Conservation (phyloP, 768 basidiomycete genomes). For the Termitomyces sp. region DNA sequence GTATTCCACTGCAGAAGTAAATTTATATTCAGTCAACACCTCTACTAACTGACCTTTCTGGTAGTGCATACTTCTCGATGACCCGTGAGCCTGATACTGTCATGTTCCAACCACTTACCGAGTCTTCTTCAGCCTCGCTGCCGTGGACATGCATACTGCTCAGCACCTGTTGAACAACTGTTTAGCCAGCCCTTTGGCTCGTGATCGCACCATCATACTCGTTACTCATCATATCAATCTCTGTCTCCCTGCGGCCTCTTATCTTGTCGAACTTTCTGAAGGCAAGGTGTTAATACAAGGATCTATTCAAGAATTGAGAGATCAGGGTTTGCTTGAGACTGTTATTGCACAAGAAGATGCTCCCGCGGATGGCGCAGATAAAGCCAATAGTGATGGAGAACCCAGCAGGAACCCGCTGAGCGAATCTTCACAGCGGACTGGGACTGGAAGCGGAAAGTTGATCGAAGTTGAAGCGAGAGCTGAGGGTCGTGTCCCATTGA, state of each 20-base stretch:
- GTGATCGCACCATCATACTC: conserved; percentile 67
- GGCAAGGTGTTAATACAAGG: conserved; percentile 49
- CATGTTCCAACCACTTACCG: background rate
- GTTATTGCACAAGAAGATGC: conserved; percentile 45
- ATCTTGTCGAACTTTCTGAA: conserved; percentile 56
- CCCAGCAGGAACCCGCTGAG: background rate
- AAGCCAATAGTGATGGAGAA: conserved; percentile 29
- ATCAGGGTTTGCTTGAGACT: conserved; percentile 35
- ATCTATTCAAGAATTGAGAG: conserved; percentile 39
- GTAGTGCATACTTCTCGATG: conserved; percentile 61
- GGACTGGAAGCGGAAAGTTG: conserved; percentile 40
- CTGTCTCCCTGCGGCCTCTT: conserved; percentile 62
- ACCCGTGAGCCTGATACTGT: conserved; percentile 45
- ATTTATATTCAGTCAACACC: background rate
- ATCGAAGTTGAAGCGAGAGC: conserved; percentile 59
- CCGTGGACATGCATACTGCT: conserved; percentile 77
- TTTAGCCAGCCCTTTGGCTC: conserved; percentile 55
- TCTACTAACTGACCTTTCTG: background rate
- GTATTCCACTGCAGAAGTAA: conserved; percentile 63
- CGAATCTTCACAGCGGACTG: conserved; percentile 1
- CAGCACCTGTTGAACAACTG: conserved; percentile 62
- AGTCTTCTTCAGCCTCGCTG: conserved; percentile 43
- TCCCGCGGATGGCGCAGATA: conserved; percentile 15
- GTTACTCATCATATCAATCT: conserved; percentile 81
- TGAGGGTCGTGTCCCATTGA: conserved; percentile 56